Percentiles rank a stretch among this genome's conserved stretches.
Conservation (phyloP, 495 filamentous ascomycete genomes). For the Cudoniella acicularis region DNA sequence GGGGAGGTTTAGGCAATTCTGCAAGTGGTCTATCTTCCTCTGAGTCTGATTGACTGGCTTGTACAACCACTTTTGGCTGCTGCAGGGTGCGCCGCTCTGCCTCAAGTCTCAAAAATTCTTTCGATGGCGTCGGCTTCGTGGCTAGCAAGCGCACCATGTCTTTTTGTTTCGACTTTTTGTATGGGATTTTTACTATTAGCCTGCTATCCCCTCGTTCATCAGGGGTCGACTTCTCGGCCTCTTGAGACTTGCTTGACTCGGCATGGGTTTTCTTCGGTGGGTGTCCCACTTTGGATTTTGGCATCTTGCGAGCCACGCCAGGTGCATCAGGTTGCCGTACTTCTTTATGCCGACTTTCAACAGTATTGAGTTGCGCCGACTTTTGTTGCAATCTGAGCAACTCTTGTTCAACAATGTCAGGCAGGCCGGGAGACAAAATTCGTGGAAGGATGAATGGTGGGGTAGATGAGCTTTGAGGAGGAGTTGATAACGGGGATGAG, state of each 20-base stretch:
- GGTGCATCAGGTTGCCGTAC: slow-evolving; percentile 20
- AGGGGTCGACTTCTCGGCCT: neutral
- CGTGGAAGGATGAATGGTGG: slow-evolving; percentile 18
- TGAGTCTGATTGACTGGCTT: neutral
- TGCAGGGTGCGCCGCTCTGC: slow-evolving; percentile 3
- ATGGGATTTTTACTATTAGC: slow-evolving; percentile 22
- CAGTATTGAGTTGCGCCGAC: slow-evolving; percentile 14
- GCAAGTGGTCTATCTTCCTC: slow-evolving; percentile 9
- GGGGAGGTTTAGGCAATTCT: neutral
- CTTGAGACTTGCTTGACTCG: slow-evolving; percentile 10
- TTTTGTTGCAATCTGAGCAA: slow-evolving; percentile 20
- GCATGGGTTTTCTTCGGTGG: slow-evolving; percentile 19
- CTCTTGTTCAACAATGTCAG: slow-evolving; percentile 21
- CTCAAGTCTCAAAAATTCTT: slow-evolving; percentile 7
- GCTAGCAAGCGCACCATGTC: slow-evolving; percentile 16
- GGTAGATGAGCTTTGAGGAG: slow-evolving; percentile 7
- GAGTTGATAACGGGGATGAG: slow-evolving; percentile 8
- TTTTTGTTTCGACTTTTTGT: slow-evolving; percentile 18
- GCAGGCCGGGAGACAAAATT: slow-evolving; percentile 24
- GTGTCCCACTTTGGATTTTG: slow-evolving; percentile 18
- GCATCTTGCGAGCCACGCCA: slow-evolving; percentile 25
- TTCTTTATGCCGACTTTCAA: slow-evolving; percentile 21
- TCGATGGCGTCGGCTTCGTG: neutral
- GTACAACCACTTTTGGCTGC: neutral
- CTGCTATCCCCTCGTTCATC: neutral